Percentiles rank a stretch among this genome's conserved stretches.
Conservation (phyloP, 148 eudicot species). For the Selenicereus undatus region DNA sequence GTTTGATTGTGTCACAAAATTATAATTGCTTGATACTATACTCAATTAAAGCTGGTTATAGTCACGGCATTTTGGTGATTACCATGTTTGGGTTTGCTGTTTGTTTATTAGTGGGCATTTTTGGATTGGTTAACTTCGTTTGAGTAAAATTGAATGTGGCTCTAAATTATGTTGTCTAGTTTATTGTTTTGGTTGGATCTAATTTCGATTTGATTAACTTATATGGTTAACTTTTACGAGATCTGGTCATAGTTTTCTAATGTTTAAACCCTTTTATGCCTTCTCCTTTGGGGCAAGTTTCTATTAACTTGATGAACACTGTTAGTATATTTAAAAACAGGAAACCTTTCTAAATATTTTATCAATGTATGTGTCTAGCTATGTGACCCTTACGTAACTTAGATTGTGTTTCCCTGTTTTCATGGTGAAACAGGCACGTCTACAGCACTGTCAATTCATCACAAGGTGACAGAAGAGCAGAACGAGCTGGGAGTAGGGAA, state of each 20-base stretch:
- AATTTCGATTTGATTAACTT: not conserved
- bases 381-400: not conserved
- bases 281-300: not conserved
- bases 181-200: not conserved
- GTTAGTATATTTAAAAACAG: not conserved
- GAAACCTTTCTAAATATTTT: not conserved
- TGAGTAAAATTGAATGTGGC: not conserved
- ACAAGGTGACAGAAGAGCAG: conserved; percentile 50
- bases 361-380: not conserved
- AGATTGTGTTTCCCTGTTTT: not conserved
- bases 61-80: not conserved
- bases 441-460: conserved; percentile 21
- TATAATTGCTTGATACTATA: not conserved
- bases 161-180: not conserved
- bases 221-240: not conserved
- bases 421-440: conserved; percentile 12
- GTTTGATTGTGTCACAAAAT: not conserved
- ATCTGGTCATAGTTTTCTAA: not conserved
- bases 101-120: not conserved
- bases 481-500: conserved; percentile 68
- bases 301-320: not conserved
- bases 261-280: not conserved
- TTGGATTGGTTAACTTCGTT: not conserved
- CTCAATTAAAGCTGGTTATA: not conserved
- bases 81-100: not conserved